phyloP scores from a whole-genome alignment of 2,329 filamentous ascomycete genomes.

The Diplodia sapinea region DNA sequence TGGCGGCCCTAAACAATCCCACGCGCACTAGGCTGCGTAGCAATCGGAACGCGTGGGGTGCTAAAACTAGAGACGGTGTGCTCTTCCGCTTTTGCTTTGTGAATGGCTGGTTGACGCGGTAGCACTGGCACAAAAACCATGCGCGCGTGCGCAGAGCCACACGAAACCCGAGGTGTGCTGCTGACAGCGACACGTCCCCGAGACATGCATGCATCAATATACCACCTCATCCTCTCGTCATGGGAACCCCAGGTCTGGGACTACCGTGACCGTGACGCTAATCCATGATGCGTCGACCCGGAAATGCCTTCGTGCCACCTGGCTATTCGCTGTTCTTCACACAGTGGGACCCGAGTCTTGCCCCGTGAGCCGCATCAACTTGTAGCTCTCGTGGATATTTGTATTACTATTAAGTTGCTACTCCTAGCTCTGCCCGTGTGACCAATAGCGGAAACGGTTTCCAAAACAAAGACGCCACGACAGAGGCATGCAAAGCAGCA shows the following conservation, averaged over 20 bases:
- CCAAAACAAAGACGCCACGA: not conserved
- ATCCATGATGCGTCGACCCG: not conserved
- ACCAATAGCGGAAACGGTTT: not conserved
- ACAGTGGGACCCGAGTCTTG: too few species aligned
- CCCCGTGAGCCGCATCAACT: not conserved
- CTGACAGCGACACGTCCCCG: not conserved
- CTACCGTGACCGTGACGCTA: not conserved
- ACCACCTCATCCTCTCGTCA: not conserved
- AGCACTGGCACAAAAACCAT: not conserved
- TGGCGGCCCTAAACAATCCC: not conserved
- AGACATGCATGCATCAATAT: constrained; percentile 22
- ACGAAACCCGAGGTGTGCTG: not conserved
- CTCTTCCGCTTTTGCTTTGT: too few species aligned
- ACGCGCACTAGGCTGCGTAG: not conserved
- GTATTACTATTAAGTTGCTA: not conserved
- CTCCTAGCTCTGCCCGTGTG: not conserved
- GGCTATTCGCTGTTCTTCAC: not conserved
- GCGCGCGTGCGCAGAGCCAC: not conserved
- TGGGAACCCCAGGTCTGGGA: not conserved
- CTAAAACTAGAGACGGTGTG: not conserved
- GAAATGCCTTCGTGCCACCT: not conserved
- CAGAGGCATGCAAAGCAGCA: not conserved
- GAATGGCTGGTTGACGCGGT: not conserved
- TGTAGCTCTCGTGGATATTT: not conserved
- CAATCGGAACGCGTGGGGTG: not conserved